Evolutionary conservation across 2,329 filamentous ascomycete species (phyloP).

Genomic region (Aspergillus fructus): DNA sequence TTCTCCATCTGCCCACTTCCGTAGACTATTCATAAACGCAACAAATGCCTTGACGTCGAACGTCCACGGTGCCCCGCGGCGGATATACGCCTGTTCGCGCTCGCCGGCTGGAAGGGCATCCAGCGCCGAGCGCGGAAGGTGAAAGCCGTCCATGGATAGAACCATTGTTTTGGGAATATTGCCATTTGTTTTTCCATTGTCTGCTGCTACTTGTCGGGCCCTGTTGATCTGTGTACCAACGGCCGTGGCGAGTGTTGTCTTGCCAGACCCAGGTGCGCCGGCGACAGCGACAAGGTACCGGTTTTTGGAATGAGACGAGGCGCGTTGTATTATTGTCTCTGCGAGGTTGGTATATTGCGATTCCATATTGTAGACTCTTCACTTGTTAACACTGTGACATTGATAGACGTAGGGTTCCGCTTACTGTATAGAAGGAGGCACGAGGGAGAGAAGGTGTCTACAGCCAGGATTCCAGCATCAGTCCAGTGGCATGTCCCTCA

Average conservation of each 20-base stretch:
- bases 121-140: conserved; percentile 30
- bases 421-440: no score
- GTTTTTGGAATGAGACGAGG: conserved; percentile 15
- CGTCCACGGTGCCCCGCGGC: conserved; percentile 40
- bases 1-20: conserved; percentile 22
- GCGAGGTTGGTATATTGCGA: conserved; percentile 22
- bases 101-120: conserved; percentile 29
- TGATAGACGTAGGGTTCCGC: no score
- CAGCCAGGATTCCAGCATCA: no score
- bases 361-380: conserved; percentile 17
- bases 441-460: no score
- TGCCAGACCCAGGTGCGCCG: conserved; percentile 35
- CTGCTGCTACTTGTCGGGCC: neutral
- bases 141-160: conserved; percentile 42
- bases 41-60: conserved; percentile 34
- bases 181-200: neutral
- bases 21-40: conserved; percentile 26
- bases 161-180: conserved; percentile 15
- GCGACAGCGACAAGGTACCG: conserved; percentile 30
- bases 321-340: conserved; percentile 18
- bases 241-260: conserved; percentile 33
- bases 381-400: no score
- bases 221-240: conserved; percentile 28
- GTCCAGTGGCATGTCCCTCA: no score
- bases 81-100: conserved; percentile 31